Evolutionary conservation across 257 asterid genomes (phyloP).

Genomic region (Agastache rugosa): DNA sequence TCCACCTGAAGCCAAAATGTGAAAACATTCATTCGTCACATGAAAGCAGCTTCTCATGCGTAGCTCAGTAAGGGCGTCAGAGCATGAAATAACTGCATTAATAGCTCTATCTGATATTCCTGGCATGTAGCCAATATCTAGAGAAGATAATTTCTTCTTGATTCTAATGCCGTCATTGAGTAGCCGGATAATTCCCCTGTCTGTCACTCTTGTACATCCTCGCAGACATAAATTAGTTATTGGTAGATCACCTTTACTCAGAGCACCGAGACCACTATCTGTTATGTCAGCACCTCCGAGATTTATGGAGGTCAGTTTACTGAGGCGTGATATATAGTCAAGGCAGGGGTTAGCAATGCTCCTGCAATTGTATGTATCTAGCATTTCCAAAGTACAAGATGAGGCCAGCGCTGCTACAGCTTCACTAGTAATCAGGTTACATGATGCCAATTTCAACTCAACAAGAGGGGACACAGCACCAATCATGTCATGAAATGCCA

Average conservation of each 20-base stretch:
- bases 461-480: constrained; percentile 54
- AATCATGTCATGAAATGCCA: constrained; percentile 59
- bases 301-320: constrained; percentile 59
- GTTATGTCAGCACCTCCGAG: constrained; percentile 82
- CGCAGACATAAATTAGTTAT: constrained; percentile 59
- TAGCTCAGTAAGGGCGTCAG: constrained; percentile 62
- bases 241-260: constrained; percentile 59
- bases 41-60: constrained; percentile 68
- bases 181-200: constrained; percentile 60
- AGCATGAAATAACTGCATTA: constrained; percentile 50
- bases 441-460: constrained; percentile 66
- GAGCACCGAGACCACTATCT: constrained; percentile 60
- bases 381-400: constrained; percentile 58
- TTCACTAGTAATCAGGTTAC: constrained; percentile 77
- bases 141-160: constrained; percentile 50
- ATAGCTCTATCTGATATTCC: constrained; percentile 73
- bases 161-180: constrained; percentile 50
- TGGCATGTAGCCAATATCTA: constrained; percentile 75
- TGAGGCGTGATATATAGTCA: constrained; percentile 50
- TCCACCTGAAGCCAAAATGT: constrained; percentile 48
- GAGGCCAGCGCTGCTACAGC: constrained; percentile 58
- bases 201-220: constrained; percentile 72
- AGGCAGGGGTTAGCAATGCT: constrained; percentile 74
- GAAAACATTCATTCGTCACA: constrained; percentile 60
- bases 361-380: constrained; percentile 69